Conservation (phyloP, 2,329 filamentous ascomycete species). For the Colletotrichum camelliae region DNA sequence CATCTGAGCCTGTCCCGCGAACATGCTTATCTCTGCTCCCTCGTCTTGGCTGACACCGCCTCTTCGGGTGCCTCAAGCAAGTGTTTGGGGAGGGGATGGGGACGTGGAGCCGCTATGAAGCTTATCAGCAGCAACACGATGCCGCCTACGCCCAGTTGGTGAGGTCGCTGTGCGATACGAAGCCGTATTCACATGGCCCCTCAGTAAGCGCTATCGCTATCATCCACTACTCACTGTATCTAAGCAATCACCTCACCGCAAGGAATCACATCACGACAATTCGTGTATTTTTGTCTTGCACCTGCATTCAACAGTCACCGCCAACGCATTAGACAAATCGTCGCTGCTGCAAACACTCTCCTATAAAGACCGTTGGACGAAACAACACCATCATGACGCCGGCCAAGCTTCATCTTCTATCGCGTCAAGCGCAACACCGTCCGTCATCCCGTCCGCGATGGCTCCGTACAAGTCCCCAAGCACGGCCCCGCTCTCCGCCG, state of each 20-base stretch:
- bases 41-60: not conserved
- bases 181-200: not conserved
- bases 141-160: not conserved
- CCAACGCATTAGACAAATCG: not conserved
- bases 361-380: not conserved
- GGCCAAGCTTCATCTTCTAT: not conserved
- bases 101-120: not conserved
- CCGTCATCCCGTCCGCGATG: not conserved
- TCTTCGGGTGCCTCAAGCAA: not conserved
- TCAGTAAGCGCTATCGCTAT: not conserved
- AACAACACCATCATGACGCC: not conserved
- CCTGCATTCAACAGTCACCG: not conserved
- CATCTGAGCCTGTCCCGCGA: not conserved
- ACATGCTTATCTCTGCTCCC: not conserved
- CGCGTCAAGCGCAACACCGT: not conserved
- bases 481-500: not conserved
- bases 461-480: not conserved
- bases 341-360: not conserved
- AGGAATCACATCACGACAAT: not conserved
- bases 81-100: not conserved
- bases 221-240: not conserved
- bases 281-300: not conserved
- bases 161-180: not conserved
- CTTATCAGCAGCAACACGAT: not conserved
- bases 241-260: not conserved